These are phyloP conservation scores for Collybia sordida DNA, from an alignment of 768 basidiomycete genomes.

Conservation along the genomic window DNA sequence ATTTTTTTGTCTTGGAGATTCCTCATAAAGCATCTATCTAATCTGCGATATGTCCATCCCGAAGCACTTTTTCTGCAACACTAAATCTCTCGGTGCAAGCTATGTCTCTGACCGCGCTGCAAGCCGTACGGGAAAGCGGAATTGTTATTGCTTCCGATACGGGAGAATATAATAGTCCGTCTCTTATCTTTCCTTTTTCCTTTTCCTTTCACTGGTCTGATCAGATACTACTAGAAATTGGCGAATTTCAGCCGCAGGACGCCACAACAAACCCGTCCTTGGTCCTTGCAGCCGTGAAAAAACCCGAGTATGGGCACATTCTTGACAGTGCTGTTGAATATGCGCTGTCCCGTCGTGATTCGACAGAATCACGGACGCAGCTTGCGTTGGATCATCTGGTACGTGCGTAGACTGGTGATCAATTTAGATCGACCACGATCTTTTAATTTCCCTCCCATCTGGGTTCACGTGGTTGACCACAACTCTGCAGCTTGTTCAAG, in stretches of 20 bases:
- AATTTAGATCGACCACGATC: neutral
- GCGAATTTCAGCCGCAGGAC: constrained; percentile 27
- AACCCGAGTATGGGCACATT: constrained; percentile 30
- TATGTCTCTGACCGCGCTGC: constrained; percentile 23
- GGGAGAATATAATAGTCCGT: constrained; percentile 30
- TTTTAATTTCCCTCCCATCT: neutral
- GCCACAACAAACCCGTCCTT: constrained; percentile 38
- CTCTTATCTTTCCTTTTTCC: neutral
- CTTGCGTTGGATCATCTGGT: constrained; percentile 31
- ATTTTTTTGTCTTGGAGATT: neutral
- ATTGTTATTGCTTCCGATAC: constrained; percentile 33
- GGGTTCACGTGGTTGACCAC: no score
- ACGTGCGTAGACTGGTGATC: constrained; percentile 11
- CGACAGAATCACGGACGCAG: constrained; percentile 18
- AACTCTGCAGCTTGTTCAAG: constrained; percentile 25
- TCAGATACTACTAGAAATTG: constrained; percentile 21
- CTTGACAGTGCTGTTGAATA: constrained; percentile 27
- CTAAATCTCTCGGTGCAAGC: neutral
- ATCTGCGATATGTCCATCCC: neutral
- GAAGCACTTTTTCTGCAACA: neutral
- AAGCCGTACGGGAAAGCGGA: constrained; percentile 25
- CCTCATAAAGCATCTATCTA: neutral
- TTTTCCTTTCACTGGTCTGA: neutral
- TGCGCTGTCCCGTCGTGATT: constrained; percentile 11
- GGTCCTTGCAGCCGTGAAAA: constrained; percentile 29